Percentiles rank a stretch among this genome's conserved stretches.
phyloP scores from a whole-genome alignment of 768 basidiomycete genomes.

The Suillus placidus region DNA sequence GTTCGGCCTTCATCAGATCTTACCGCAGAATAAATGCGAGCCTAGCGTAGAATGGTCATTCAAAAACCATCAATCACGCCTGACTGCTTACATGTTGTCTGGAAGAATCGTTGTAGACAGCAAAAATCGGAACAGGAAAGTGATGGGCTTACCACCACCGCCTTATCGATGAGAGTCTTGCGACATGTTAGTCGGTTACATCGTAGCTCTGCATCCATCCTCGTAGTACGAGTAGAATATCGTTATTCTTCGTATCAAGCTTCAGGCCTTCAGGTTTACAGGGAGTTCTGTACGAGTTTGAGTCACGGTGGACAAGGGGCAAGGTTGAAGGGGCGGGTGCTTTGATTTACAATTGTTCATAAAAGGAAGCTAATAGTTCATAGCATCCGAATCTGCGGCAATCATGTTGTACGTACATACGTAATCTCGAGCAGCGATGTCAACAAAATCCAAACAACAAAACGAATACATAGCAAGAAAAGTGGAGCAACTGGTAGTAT shows the following conservation, averaged over 20 bases:
- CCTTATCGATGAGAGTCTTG: conserved; percentile 68
- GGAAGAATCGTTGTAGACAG: conserved; percentile 16
- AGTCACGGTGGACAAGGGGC: not conserved
- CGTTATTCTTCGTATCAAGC: not conserved
- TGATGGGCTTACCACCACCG: conserved; percentile 70
- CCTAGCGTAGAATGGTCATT: conserved; percentile 43
- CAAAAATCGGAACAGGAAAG: conserved; percentile 8
- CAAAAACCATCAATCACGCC: not conserved
- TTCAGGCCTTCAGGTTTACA: not conserved
- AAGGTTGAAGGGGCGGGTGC: too few relatives aligned
- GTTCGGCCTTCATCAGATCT: conserved; percentile 14
- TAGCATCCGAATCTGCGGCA: not conserved
- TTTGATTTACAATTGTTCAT: not conserved
- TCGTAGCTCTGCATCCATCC: conserved; percentile 76
- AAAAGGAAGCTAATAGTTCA: conserved; percentile 1
- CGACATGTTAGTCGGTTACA: conserved; percentile 83
- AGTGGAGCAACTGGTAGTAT: conserved; percentile 24
- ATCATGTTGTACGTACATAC: not conserved
- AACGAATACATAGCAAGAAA: conserved; percentile 30
- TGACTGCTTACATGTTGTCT: conserved; percentile 58
- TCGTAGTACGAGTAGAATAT: not conserved
- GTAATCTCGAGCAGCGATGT: not conserved
- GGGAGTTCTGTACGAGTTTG: not conserved
- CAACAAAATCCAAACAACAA: conserved; percentile 23
- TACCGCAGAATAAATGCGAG: conserved; percentile 87